A percentile compares a stretch with the other conserved stretches of the same genome.
Conservation (phyloP, 371 early-diverging fungal genomes). For the Mucor piriformis region DNA sequence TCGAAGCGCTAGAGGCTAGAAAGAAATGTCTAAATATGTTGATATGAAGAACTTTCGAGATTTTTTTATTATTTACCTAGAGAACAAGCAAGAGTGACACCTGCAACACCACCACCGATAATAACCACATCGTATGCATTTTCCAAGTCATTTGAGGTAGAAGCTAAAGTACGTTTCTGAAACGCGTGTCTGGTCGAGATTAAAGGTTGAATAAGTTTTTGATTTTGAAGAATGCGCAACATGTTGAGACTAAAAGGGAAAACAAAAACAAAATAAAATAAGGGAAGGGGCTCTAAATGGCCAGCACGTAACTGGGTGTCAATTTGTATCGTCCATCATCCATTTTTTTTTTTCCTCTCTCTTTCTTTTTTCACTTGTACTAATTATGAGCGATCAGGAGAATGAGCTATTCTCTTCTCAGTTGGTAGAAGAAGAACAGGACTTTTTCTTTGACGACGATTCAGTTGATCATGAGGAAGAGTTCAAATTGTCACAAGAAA, state of each 20-base stretch:
- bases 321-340: too few relatives aligned
- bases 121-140: constrained; percentile 77
- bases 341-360: neutral
- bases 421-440: constrained; percentile 40
- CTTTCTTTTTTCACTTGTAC: neutral
- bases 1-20: constrained; percentile 55
- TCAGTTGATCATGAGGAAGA: neutral
- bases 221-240: constrained; percentile 7
- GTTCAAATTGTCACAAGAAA: neutral
- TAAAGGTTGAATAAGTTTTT: neutral
- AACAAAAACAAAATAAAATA: constrained; percentile 3
- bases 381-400: constrained; percentile 4
- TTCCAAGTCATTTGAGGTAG: constrained; percentile 22
- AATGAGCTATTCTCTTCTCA: constrained; percentile 27
- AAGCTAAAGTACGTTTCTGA: constrained; percentile 20
- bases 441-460: constrained; percentile 39
- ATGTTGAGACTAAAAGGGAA: neutral
- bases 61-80: constrained; percentile 55
- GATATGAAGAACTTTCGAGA: neutral
- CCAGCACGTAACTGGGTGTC: neutral
- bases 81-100: constrained; percentile 82
- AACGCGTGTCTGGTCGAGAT: neutral
- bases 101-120: constrained; percentile 95
- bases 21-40: neutral
- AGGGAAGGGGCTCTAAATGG: neutral